Base-by-base conservation (phyloP, 2,329 filamentous ascomycete genomes). In the Fusarium torulosum region DNA sequence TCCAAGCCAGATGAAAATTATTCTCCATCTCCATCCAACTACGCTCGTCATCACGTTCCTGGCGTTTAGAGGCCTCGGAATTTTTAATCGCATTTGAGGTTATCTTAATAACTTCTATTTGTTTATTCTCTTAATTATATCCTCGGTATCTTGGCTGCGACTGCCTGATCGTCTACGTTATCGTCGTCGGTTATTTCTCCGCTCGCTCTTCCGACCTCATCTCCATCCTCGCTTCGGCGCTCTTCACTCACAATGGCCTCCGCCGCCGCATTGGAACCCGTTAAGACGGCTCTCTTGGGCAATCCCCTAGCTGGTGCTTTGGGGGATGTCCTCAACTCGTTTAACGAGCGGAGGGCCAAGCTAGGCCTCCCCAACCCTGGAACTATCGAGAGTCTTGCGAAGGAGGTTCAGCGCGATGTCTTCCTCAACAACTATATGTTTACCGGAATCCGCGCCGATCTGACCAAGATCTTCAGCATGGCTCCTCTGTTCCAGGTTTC, bases 371-470 rank as follows among this genome's bases (percentile, higher is more conserved):
- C 90, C 72, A 98, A 98, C 82, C 96, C 96, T 40, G 96, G 96
- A 75, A 94, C 92, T 52, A 90, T 97, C 72, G 96, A 99, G 82
- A 90, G 90, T 77, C 90, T 97, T 79, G 88, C 91, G 73, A 90
- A 91, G 79, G 96, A 99, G 84, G 94, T 97, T 67, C 91, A 96
- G 84, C 94, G 94, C 82, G 94, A 97, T 87, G 94, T 97, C 74
- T 91, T 98, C 79, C 89, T 97, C 76, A 96, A 91, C 83, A 97
- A 97, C 85, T 92, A 93, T 80, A 96, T 96, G 89, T 98, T 99
- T 85, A 92, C 93, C 43, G 96, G 96, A 75, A 87, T 99, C 79
- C 92, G 95, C 78, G 96, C 95, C 79, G 96, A 99, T 81, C 85
- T 98, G 78, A 97, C 94, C 78, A 98, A 97, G 86, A 90, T 93